Conservation (phyloP, 805 yeast genomes). For the Candida nitratophila region DNA sequence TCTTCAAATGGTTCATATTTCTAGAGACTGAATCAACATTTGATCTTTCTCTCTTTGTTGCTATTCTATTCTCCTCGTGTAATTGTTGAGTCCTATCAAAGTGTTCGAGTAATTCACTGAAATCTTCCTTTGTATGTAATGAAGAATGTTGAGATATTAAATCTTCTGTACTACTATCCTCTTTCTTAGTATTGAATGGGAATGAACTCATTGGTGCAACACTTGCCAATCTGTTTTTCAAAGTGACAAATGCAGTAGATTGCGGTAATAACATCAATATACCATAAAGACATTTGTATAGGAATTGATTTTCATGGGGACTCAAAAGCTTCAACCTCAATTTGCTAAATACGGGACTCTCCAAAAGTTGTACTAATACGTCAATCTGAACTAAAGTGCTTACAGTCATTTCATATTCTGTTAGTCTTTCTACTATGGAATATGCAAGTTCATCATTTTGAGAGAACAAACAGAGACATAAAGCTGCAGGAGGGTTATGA, state of each 20-base stretch:
- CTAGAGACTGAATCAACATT: background rate
- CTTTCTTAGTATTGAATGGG: background rate
- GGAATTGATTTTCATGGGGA: constrained; percentile 72
- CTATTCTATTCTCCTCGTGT: constrained; percentile 21
- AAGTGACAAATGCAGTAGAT: constrained; percentile 77
- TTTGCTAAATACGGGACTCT: constrained; percentile 86
- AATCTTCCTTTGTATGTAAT: constrained; percentile 6
- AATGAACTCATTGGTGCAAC: constrained; percentile 32
- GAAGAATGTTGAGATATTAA: background rate
- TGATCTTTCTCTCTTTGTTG: background rate
- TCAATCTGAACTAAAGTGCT: constrained; percentile 82
- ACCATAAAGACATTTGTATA: constrained; percentile 87
- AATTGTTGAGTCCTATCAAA: constrained; percentile 42
- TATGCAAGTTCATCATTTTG: constrained; percentile 86
- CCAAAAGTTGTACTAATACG: constrained; percentile 80
- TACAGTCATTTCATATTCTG: constrained; percentile 74
- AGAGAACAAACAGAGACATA: constrained; percentile 78
- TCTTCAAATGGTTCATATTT: constrained; percentile 4
- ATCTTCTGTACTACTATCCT: background rate
- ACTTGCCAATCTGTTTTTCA: constrained; percentile 68
- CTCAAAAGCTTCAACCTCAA: constrained; percentile 83
- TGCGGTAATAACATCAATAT: constrained; percentile 91
- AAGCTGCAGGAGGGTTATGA: constrained; percentile 80
- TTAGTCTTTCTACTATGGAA: constrained; percentile 71
- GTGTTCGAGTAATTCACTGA: constrained; percentile 31